Base-by-base conservation (phyloP, 192 early-diverging fungal species). In the Coemansia sp. region DNA sequence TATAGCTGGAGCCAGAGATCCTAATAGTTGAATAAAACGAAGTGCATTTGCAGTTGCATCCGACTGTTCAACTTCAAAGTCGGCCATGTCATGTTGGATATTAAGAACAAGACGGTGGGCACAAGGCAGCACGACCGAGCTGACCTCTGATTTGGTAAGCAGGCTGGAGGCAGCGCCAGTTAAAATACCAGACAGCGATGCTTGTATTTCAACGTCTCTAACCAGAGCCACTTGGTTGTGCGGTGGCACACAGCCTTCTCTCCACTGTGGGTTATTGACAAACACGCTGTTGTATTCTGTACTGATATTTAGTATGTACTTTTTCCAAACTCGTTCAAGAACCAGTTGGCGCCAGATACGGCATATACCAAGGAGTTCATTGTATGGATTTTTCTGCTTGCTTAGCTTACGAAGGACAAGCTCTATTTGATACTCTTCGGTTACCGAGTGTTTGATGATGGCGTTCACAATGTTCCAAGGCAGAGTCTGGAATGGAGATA, bases 381-480 rank as follows among this genome's bases (percentile, higher is more conserved):
- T 3, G 15, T 56, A 56, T 6, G 53, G 53, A 30, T 30, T 32
- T 4, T 34, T 56, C 29, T 56, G 53, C 7, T 56, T 56, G 15
- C 2, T 56, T 4, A 56, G 4, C 53, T 32, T 30, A 16, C 53
- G 53, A 34, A 56, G 3, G 15, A 30, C 53, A 32, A 34, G 24
- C 8, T 30, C 29, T 34, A 56, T 15, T 56, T 56, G 53, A 7
- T 7, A 56, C 16, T 32, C 30, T 22, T 56, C 53, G 53, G 53
- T 56, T 32, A 56, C 32, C 22, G 53, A 34, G 13, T 56, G 53
- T 1, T 56, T 56, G 29, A 56, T 56, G 32, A 56, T 56, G 53
- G 27, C n/a, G 29, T 56, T 56, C 13, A 56, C 53, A 32, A 56
- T 56, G 53, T 56, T 56, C 53, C 53, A 56, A 30, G 53, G 53